Conservation (phyloP, 257 asterid genomes). For the Solanum phureja region DNA sequence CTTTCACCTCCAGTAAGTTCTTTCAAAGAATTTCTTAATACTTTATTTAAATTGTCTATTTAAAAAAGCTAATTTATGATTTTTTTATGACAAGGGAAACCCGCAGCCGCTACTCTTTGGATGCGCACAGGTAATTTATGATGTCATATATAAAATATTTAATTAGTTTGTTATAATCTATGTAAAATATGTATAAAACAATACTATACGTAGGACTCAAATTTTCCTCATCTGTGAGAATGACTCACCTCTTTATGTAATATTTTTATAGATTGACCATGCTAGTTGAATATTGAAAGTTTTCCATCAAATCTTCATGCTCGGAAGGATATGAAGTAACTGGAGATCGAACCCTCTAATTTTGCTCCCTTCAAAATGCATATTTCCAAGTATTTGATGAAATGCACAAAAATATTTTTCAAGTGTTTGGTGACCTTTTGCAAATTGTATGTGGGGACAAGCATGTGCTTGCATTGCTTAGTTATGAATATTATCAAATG, state of each 20-base stretch:
- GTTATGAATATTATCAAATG: neutral
- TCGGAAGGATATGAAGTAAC: neutral
- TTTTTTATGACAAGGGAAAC: neutral
- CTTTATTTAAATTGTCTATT: neutral
- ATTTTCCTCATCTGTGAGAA: neutral
- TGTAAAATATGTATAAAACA: neutral
- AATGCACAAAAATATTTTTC: neutral
- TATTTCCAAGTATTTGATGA: neutral
- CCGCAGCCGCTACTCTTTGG: neutral
- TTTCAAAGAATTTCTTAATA: neutral
- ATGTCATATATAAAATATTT: neutral
- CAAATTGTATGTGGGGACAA: neutral
- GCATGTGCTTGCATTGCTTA: neutral
- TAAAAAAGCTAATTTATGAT: neutral
- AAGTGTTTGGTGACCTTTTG: neutral
- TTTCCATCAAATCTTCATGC: neutral
- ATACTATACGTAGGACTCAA: neutral
- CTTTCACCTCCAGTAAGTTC: neutral
- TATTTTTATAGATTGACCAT: neutral
- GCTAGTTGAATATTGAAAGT: neutral
- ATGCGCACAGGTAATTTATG: neutral
- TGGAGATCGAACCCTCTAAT: neutral
- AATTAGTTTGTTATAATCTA: neutral
- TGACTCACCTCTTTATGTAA: neutral
- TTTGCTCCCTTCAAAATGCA: neutral